These are phyloP conservation scores for Conringia planisiliqua DNA, from an alignment of 345 rosid genomes.

Conservation along the genomic window DNA sequence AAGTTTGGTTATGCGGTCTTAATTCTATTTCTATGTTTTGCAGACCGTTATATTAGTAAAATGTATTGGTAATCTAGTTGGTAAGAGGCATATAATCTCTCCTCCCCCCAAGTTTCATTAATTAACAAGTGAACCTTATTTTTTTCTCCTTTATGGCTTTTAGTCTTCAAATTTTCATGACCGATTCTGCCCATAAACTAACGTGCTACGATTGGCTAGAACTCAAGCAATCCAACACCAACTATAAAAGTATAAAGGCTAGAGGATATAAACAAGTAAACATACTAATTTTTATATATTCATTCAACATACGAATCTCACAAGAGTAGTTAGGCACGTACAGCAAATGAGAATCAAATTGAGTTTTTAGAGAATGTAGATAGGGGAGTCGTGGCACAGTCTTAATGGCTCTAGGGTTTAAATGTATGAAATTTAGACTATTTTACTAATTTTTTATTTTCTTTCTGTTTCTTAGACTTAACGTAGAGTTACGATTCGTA, in stretches of 20 bases:
- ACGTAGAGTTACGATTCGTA: background rate
- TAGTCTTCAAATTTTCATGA: too few species aligned
- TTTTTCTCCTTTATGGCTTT: too few species aligned
- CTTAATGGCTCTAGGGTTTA: slow-evolving; percentile 2
- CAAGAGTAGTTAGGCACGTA: background rate
- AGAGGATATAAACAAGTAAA: background rate
- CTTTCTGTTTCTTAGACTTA: background rate
- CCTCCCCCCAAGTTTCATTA: too few species aligned
- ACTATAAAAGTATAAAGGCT: background rate
- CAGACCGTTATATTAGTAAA: too few species aligned
- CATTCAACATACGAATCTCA: background rate
- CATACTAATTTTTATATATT: background rate
- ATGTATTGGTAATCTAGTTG: too few species aligned
- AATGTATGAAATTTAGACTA: background rate
- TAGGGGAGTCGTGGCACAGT: background rate
- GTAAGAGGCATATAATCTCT: too few species aligned
- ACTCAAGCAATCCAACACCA: too few species aligned
- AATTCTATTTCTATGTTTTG: too few species aligned
- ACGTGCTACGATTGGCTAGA: too few species aligned
- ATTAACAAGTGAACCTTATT: too few species aligned
- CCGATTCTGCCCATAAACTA: too few species aligned
- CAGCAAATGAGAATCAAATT: background rate
- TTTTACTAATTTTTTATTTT: background rate
- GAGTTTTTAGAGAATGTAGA: background rate
- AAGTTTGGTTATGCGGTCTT: too few species aligned